Evolutionary conservation across 2,329 filamentous ascomycete species (phyloP).

Genomic region (Pyrenochaeta sp.): DNA sequence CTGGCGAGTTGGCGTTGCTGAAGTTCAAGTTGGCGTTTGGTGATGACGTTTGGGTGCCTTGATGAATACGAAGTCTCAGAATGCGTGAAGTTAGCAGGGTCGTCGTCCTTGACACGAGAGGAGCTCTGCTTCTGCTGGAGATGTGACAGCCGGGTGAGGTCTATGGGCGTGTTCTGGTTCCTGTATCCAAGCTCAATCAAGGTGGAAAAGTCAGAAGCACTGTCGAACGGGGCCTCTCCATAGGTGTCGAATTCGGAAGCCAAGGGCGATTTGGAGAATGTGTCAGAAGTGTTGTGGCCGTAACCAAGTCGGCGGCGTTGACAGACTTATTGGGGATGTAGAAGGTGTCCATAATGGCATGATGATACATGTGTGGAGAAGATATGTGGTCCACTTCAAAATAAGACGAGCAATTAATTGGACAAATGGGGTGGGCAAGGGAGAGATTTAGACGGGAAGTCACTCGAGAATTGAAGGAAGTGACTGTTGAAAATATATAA

Average conservation of each 20-base stretch:
- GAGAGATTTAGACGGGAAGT: conserved; percentile 1
- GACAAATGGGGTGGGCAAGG: not conserved
- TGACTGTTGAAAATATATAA: conserved; percentile 9
- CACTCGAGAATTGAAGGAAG: conserved; percentile 2
- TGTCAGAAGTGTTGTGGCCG: conserved; percentile 18
- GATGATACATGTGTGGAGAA: not conserved
- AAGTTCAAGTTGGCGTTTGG: conserved; percentile 39
- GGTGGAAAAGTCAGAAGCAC: conserved; percentile 9
- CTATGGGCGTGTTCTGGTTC: conserved; percentile 36
- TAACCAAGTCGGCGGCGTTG: conserved; percentile 13
- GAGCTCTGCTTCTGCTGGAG: too few relatives aligned
- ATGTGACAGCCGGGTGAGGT: conserved; percentile 15
- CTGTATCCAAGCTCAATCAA: conserved; percentile 16
- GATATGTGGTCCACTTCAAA: conserved; percentile 2
- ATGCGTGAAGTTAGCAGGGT: not conserved
- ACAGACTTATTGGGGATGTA: conserved; percentile 25
- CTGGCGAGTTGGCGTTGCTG: conserved; percentile 43
- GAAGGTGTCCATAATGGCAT: conserved; percentile 27
- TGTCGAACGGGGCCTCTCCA: conserved; percentile 6
- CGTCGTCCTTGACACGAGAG: too few relatives aligned
- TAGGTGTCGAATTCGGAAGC: conserved; percentile 15
- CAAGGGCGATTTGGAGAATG: conserved; percentile 25
- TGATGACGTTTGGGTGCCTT: conserved; percentile 38
- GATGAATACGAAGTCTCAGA: conserved; percentile 28
- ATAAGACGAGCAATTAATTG: conserved; percentile 10